These are phyloP conservation scores for Solanum stenotomum DNA, from an alignment of 257 asterid genomes.

Conservation along the genomic window DNA sequence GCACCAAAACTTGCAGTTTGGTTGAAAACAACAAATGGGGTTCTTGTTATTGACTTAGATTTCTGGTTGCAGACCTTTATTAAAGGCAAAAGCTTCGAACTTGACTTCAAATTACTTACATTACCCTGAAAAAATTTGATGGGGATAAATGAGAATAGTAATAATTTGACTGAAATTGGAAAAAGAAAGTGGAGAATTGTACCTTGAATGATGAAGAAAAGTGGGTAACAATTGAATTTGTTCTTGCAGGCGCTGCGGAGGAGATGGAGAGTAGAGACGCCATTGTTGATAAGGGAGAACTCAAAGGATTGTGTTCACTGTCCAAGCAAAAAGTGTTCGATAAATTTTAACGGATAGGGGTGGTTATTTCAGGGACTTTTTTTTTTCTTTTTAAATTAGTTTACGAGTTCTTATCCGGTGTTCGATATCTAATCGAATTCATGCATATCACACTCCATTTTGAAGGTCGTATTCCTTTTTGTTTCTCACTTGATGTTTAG, in stretches of 20 bases:
- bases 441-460: too few species aligned
- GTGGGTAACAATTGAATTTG: not conserved
- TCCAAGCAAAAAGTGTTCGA: not conserved
- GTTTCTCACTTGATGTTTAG: too few species aligned
- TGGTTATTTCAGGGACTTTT: not conserved
- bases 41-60: conserved; percentile 21
- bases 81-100: conserved; percentile 23
- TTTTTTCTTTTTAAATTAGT: not conserved
- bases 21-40: conserved; percentile 15
- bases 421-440: too few species aligned
- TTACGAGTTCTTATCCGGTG: not conserved
- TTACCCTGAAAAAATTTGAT: conserved; percentile 39
- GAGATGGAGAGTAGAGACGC: conserved; percentile 57
- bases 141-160: not conserved
- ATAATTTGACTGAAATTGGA: not conserved
- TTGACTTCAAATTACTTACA: conserved; percentile 34
- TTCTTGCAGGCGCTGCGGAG: not conserved
- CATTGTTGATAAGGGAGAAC: conserved; percentile 25
- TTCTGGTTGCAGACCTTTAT: conserved; percentile 16
- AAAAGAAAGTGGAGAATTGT: not conserved
- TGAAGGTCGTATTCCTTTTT: too few species aligned
- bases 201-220: conserved; percentile 50
- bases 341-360: conserved; percentile 12
- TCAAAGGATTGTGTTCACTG: not conserved
- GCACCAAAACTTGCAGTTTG: conserved; percentile 11